Evolutionary conservation across 148 eudicot genomes (phyloP).

Genomic region (Nyssa sinensis): DNA sequence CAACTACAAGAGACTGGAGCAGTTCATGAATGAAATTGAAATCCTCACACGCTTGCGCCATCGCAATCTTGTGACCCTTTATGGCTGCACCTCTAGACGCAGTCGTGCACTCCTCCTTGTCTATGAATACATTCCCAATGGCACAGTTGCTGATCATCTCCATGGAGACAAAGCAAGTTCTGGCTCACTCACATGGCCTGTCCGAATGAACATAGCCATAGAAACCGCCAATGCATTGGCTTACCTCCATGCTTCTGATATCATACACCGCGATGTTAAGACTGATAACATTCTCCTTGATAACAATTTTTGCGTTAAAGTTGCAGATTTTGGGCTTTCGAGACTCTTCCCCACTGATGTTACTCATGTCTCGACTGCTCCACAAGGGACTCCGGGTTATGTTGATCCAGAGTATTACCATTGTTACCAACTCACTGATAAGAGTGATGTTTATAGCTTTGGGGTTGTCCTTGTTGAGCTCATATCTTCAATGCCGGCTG

Average conservation of each 20-base stretch:
- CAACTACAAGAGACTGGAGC: slow-evolving; percentile 53
- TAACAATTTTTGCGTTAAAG: slow-evolving; percentile 53
- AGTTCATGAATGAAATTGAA: slow-evolving; percentile 61
- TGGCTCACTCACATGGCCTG: slow-evolving; percentile 45
- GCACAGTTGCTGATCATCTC: slow-evolving; percentile 70
- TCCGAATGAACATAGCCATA: slow-evolving; percentile 62
- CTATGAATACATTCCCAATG: slow-evolving; percentile 66
- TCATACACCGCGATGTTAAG: slow-evolving; percentile 73
- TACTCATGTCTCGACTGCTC: slow-evolving; percentile 63
- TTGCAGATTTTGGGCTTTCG: slow-evolving; percentile 75
- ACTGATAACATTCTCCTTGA: slow-evolving; percentile 60
- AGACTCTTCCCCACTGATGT: slow-evolving; percentile 50
- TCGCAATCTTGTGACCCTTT: slow-evolving; percentile 58
- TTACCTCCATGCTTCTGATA: slow-evolving; percentile 62
- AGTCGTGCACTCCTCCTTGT: slow-evolving; percentile 67
- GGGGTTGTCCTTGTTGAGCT: slow-evolving; percentile 80
- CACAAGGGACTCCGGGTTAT: slow-evolving; percentile 86
- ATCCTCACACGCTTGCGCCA: slow-evolving; percentile 59
- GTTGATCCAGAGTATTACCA: slow-evolving; percentile 73
- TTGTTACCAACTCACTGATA: slow-evolving; percentile 64
- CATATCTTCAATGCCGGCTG: slow-evolving; percentile 64
- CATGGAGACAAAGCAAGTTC: slow-evolving; percentile 40
- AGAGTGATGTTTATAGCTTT: slow-evolving; percentile 83
- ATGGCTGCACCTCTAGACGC: slow-evolving; percentile 64
- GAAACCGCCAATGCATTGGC: slow-evolving; percentile 61